Evolutionary conservation across 2,329 filamentous ascomycete genomes (phyloP).

Genomic region (Ilyonectria destructans): DNA sequence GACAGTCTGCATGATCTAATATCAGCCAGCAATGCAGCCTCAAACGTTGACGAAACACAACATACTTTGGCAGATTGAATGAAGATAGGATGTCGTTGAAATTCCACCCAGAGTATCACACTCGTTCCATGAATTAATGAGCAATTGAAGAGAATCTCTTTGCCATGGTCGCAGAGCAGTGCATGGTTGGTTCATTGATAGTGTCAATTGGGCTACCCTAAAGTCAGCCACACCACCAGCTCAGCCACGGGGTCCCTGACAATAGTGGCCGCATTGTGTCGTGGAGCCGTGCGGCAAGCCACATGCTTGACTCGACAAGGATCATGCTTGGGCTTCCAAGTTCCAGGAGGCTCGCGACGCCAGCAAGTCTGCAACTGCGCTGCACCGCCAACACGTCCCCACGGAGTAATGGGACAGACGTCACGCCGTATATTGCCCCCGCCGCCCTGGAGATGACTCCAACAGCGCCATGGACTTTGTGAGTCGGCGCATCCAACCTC

Average conservation of each 20-base stretch:
- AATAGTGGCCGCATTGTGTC: not conserved
- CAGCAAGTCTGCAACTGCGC: constrained; percentile 23
- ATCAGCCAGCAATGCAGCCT: not conserved
- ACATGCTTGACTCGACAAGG: constrained; percentile 26
- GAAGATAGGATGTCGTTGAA: not conserved
- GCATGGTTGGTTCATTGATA: not conserved
- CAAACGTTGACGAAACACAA: not conserved
- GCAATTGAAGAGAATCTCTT: not conserved
- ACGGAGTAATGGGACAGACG: constrained; percentile 41
- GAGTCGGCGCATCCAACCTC: constrained; percentile 46
- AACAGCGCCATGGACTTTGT: constrained; percentile 72
- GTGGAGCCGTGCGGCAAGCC: constrained; percentile 11
- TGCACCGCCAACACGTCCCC: constrained; percentile 43
- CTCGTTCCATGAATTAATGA: not conserved
- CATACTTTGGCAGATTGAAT: not conserved
- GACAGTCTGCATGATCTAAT: not conserved
- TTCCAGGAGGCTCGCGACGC: constrained; percentile 1
- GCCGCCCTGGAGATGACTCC: constrained; percentile 62
- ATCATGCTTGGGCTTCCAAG: constrained; percentile 27
- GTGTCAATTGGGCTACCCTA: not conserved
- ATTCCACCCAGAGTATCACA: not conserved
- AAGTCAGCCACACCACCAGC: not conserved
- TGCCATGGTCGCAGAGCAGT: not conserved
- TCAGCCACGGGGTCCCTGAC: not conserved
- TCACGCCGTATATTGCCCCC: constrained; percentile 36